These are phyloP conservation scores for Fragaria nilgerrensis DNA, from an alignment of 306 rosid species.

Conservation along the genomic window DNA sequence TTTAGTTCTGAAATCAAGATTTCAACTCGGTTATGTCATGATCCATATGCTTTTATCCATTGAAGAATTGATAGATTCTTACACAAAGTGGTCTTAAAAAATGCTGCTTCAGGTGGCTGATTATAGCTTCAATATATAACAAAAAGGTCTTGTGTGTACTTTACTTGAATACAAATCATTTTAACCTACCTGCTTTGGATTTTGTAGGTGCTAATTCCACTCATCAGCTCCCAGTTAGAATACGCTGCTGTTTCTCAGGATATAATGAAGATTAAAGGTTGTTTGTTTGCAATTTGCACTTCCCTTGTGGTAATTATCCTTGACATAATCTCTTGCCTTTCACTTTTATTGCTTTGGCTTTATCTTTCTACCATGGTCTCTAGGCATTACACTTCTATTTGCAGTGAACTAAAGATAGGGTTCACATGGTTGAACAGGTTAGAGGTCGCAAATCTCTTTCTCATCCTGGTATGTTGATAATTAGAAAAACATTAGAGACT, in stretches of 20 bases:
- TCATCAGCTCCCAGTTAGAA: constrained; percentile 52
- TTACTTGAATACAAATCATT: not conserved
- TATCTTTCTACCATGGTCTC: constrained; percentile 16
- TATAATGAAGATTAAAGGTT: constrained; percentile 57
- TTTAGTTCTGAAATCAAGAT: not conserved
- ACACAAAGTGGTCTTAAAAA: not conserved
- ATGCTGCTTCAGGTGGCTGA: not conserved
- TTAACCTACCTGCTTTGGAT: constrained; percentile 23
- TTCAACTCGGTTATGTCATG: constrained; percentile 17
- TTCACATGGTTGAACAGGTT: constrained; percentile 47
- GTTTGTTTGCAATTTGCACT: constrained; percentile 79
- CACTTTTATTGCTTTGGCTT: not conserved
- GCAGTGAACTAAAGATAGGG: constrained; percentile 17
- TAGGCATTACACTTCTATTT: constrained; percentile 24
- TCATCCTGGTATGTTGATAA: constrained; percentile 49
- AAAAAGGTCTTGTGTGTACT: not conserved
- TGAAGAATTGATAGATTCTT: not conserved
- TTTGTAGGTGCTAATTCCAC: constrained; percentile 65
- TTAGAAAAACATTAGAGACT: constrained; percentile 58
- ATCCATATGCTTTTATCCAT: not conserved
- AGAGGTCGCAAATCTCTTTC: constrained; percentile 61
- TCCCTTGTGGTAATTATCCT: constrained; percentile 65
- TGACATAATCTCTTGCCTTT: constrained; percentile 13
- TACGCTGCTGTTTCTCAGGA: constrained; percentile 45
- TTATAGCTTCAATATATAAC: not conserved